Evolutionary conservation across 2,329 filamentous ascomycete species (phyloP).

Genomic region (Zymoseptoria ardabiliae): DNA sequence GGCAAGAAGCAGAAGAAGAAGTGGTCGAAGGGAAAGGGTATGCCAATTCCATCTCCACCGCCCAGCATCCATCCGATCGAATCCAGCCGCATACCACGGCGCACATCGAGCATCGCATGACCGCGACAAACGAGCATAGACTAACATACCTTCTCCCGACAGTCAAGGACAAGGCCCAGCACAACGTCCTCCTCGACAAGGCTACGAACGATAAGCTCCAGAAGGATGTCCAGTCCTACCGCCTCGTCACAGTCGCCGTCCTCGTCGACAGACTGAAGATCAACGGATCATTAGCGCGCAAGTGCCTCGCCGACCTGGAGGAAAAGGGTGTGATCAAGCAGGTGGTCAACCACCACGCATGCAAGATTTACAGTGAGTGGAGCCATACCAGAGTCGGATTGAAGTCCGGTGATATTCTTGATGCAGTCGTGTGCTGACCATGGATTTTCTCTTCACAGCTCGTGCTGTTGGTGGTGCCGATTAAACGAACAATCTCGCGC

Average conservation of each 20-base stretch:
- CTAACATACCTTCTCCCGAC: slow-evolving; percentile 32
- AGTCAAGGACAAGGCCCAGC: slow-evolving; percentile 99
- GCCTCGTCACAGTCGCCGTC: slow-evolving; percentile 95
- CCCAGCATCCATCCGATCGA: slow-evolving; percentile 1
- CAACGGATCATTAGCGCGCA: slow-evolving; percentile 92
- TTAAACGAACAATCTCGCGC: slow-evolving; percentile 8
- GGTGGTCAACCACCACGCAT: slow-evolving; percentile 90
- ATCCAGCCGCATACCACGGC: slow-evolving; percentile 5
- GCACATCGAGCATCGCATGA: slow-evolving; percentile 2
- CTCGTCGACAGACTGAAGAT: slow-evolving; percentile 99
- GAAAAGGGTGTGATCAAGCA: slow-evolving; percentile 98
- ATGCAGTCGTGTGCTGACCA: slow-evolving; percentile 2
- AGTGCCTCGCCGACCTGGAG: slow-evolving; percentile 86
- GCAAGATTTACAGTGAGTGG: slow-evolving; percentile 91
- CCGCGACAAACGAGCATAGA: slow-evolving; percentile 2
- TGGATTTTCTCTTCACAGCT: slow-evolving; percentile 8
- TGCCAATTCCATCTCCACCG: slow-evolving; percentile 13
- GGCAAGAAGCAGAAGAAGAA: slow-evolving; percentile 80
- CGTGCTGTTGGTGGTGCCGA: slow-evolving; percentile 21
- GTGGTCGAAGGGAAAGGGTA: slow-evolving; percentile 55
- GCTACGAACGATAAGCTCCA: slow-evolving; percentile 93
- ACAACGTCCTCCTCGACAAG: slow-evolving; percentile 99
- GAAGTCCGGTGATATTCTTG: not conserved
- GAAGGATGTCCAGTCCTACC: slow-evolving; percentile 99
- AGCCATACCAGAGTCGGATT: not conserved